Evolutionary conservation across 129 eudicot species (phyloP).

Genomic region (Ambrosia artemisiifolia): DNA sequence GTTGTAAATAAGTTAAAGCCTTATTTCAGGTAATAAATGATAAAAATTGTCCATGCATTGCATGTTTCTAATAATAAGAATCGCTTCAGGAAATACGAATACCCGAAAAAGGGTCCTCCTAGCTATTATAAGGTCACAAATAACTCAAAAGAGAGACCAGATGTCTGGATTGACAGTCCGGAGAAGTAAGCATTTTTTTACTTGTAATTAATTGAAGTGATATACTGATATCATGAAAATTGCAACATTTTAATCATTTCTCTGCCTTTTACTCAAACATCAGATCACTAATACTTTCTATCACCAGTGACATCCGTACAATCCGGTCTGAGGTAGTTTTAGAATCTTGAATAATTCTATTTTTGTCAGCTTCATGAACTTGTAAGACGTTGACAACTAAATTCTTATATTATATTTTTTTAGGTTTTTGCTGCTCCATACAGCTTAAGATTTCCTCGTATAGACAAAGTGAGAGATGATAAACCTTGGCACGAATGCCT

Average conservation of each 20-base stretch:
- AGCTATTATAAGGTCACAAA: slow-evolving; percentile 92
- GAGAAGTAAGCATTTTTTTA: slow-evolving; percentile 60
- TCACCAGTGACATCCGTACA: slow-evolving; percentile 94
- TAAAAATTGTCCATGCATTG: neutral
- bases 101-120: slow-evolving; percentile 83
- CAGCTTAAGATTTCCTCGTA: slow-evolving; percentile 96
- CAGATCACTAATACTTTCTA: slow-evolving; percentile 86
- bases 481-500: slow-evolving; percentile 99
- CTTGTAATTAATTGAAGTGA: neutral
- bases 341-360: neutral
- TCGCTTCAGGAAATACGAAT: slow-evolving; percentile 72
- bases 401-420: neutral
- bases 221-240: neutral
- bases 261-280: neutral
- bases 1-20: slow-evolving; percentile 85
- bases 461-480: slow-evolving; percentile 85
- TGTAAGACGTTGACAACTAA: neutral
- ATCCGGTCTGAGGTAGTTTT: slow-evolving; percentile 77
- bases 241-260: slow-evolving; percentile 15
- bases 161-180: slow-evolving; percentile 99
- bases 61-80: neutral
- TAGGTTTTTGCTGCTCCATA: slow-evolving; percentile 98
- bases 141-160: slow-evolving; percentile 96
- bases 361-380: neutral
- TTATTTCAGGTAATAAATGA: slow-evolving; percentile 57